Conservation (phyloP, 164 flowering plant genomes). For the Saururus chinensis region DNA sequence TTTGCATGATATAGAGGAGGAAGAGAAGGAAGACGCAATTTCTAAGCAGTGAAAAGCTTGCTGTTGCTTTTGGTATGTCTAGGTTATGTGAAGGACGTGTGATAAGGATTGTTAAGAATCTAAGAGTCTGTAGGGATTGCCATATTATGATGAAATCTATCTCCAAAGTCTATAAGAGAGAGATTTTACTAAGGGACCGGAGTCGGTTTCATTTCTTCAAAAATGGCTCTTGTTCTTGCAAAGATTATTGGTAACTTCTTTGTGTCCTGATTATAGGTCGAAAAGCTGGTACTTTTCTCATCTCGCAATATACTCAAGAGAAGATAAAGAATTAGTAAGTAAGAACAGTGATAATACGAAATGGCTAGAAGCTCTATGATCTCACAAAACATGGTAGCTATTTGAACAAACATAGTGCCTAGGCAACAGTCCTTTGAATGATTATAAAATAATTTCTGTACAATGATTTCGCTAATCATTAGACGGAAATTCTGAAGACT, state of each 20-base stretch:
- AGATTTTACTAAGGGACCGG: constrained; percentile 55
- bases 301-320: neutral
- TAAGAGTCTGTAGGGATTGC: constrained; percentile 64
- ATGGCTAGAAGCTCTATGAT: too few species aligned
- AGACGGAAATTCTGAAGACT: too few species aligned
- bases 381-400: too few species aligned
- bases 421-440: too few species aligned
- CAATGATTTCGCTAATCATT: too few species aligned
- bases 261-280: too few species aligned
- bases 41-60: constrained; percentile 63
- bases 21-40: constrained; percentile 60
- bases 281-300: neutral
- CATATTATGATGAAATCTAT: constrained; percentile 55
- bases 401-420: too few species aligned
- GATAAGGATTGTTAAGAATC: constrained; percentile 58
- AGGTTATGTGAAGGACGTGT: constrained; percentile 27
- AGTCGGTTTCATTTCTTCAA: constrained; percentile 56
- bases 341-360: too few species aligned
- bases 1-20: constrained; percentile 60
- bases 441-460: too few species aligned
- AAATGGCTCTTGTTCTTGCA: constrained; percentile 52
- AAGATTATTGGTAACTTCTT: constrained; percentile 52
- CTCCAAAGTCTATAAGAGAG: constrained; percentile 39
- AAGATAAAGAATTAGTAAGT: too few species aligned
- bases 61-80: constrained; percentile 57